These are phyloP conservation scores for Colletotrichum sojae DNA, from an alignment of 2,329 filamentous ascomycete species.

Conservation along the genomic window DNA sequence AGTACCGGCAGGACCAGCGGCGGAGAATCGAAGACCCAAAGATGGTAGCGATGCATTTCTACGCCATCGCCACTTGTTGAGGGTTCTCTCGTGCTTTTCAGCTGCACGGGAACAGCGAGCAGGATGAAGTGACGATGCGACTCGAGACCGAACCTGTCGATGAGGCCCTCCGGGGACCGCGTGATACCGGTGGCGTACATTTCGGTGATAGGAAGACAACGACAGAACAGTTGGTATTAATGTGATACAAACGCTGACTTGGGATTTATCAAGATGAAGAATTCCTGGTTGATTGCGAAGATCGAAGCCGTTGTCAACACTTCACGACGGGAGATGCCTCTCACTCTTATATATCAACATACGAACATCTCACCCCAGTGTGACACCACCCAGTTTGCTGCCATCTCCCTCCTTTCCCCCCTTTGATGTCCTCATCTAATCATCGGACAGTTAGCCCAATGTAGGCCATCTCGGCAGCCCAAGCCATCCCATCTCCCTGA, in stretches of 20 bases:
- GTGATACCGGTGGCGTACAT: constrained; percentile 35
- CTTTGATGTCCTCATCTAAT: constrained; percentile 2
- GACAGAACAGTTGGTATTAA: neutral
- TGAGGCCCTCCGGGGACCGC: constrained; percentile 12
- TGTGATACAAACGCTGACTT: neutral
- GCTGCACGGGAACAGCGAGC: neutral
- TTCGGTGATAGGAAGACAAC: neutral
- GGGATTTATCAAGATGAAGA: neutral
- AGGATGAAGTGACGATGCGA: constrained; percentile 20
- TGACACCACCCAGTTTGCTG: neutral
- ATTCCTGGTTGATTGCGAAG: too few relatives aligned
- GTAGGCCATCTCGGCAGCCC: too few relatives aligned
- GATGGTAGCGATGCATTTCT: constrained; percentile 18
- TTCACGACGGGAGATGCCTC: neutral
- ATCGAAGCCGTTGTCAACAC: neutral
- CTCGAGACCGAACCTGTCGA: constrained; percentile 14
- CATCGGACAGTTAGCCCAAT: neutral
- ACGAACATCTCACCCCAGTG: neutral
- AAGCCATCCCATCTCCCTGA: neutral
- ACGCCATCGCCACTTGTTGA: neutral
- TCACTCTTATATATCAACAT: constrained; percentile 12
- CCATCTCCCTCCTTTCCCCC: neutral
- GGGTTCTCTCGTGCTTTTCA: neutral
- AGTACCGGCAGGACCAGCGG: constrained; percentile 7
- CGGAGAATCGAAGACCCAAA: constrained; percentile 29